These are phyloP conservation scores for Coemansia sp. DNA, from an alignment of 192 early-diverging fungal species.

Conservation along the genomic window DNA sequence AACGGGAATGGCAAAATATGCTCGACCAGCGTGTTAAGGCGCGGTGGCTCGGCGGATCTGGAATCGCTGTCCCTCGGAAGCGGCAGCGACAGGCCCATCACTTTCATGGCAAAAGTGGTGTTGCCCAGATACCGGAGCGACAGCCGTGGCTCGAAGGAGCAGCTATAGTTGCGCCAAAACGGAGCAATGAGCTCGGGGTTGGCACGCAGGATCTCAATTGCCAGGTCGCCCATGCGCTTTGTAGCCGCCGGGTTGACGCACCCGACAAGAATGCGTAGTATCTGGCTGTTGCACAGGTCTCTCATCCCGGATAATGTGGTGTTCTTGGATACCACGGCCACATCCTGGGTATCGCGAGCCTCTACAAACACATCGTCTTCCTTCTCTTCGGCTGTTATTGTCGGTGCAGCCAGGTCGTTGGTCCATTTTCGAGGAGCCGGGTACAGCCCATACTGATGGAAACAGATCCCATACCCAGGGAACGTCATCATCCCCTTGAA, in stretches of 20 bases:
- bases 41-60: conserved; percentile 20
- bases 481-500: conserved; percentile 50
- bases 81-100: conserved; percentile 36
- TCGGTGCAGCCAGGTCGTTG: neutral
- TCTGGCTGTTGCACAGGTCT: conserved; percentile 46
- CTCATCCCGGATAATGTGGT: conserved; percentile 17
- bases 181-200: conserved; percentile 55
- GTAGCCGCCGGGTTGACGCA: conserved; percentile 35
- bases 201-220: conserved; percentile 33
- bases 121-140: conserved; percentile 42
- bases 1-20: conserved; percentile 39
- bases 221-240: conserved; percentile 34
- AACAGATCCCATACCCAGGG: conserved; percentile 50
- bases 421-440: conserved; percentile 22
- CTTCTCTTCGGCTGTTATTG: neutral
- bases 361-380: neutral
- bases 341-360: conserved; percentile 14
- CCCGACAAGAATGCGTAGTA: conserved; percentile 42
- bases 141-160: conserved; percentile 49
- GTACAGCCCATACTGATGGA: conserved; percentile 50
- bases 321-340: conserved; percentile 19
- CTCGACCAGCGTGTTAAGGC: conserved; percentile 44
- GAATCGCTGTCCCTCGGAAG: conserved; percentile 10
- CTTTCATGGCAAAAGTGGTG: conserved; percentile 42
- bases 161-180: conserved; percentile 42